Evolutionary conservation across 805 yeast genomes (phyloP).

Genomic region (Starmerella kuoi): DNA sequence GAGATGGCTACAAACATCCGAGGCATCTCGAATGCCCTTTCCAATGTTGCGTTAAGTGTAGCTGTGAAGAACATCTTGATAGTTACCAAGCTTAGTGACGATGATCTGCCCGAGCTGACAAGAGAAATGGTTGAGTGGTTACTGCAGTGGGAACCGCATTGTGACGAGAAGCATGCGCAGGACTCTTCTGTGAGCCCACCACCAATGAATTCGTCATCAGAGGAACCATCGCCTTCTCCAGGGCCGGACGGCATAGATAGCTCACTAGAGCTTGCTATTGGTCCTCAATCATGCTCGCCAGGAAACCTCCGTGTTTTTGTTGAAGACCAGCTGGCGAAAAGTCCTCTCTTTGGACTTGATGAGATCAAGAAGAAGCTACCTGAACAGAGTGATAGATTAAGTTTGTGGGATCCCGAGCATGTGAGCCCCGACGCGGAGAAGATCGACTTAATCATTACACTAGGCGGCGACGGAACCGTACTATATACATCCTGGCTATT

Average conservation of each 20-base stretch:
- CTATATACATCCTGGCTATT: slow-evolving; percentile 77
- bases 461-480: slow-evolving; percentile 97
- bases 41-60: slow-evolving; percentile 23
- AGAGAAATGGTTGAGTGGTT: slow-evolving; percentile 21
- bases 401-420: slow-evolving; percentile 58
- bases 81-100: slow-evolving; percentile 24
- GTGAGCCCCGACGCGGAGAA: slow-evolving; percentile 32
- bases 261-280: slow-evolving; percentile 7
- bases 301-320: slow-evolving; percentile 46
- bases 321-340: slow-evolving; percentile 51
- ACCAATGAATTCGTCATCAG: background rate
- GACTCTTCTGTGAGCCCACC: background rate
- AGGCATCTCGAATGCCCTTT: slow-evolving; percentile 24
- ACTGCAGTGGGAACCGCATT: slow-evolving; percentile 20
- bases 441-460: slow-evolving; percentile 68
- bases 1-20: slow-evolving; percentile 26
- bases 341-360: slow-evolving; percentile 49
- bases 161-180: background rate
- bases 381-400: slow-evolving; percentile 36
- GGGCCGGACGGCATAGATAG: background rate
- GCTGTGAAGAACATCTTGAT: slow-evolving; percentile 20
- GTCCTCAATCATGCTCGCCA: slow-evolving; percentile 9
- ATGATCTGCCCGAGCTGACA: slow-evolving; percentile 17
- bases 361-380: slow-evolving; percentile 41
- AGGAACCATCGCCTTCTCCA: background rate